Base-by-base conservation (phyloP, 768 basidiomycete genomes). In the Pleurotus sapidus region DNA sequence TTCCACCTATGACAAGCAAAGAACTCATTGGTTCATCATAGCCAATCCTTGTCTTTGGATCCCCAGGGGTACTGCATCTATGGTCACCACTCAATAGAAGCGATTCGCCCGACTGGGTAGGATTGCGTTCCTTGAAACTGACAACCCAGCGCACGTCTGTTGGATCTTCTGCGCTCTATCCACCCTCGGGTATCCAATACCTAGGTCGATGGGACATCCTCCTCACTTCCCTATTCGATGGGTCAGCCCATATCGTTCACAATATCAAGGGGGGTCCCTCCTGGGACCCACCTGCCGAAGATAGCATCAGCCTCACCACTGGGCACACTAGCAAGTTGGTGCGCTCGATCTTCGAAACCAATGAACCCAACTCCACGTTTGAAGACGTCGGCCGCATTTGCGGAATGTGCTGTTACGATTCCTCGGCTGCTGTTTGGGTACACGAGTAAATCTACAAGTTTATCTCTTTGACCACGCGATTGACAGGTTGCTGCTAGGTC, bases 211-310 rank as follows among this genome's bases (percentile, higher is more conserved):
- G 70, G 30, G 90, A 92, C 64, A 60, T 71, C 1, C 72, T 90
- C 30, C 56, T 90, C 17, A 59, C 91, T 38, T 75, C 83, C 3
- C 74, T 92, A 15, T 77, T 79, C 38, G 91, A 93, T 61, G 91
- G 91, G 0, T 85, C 88, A 7, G 78, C 89, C 63, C 84, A 89
- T 64, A 79, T 78, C 49, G 67, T 91, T 55, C 77, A 82, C 62
- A 68, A 75, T 53, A 18, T 91, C 25, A 79, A 80, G 20, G 61
- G 58, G 5, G 72, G 77, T 24, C 88, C 85, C 5, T 67, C 71
- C 7, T 77, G 79, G 71, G 59, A 54, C 25, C 64, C 73, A 39
- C 59, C 65, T 17, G 8, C 9, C 9, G 54, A 59, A 46, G 59
- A 58, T 37, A 60, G 67, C 27, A 63, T 53, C 55, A 51, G 54